These are phyloP conservation scores for Silene latifolia DNA, from an alignment of 148 eudicot species.

Conservation along the genomic window DNA sequence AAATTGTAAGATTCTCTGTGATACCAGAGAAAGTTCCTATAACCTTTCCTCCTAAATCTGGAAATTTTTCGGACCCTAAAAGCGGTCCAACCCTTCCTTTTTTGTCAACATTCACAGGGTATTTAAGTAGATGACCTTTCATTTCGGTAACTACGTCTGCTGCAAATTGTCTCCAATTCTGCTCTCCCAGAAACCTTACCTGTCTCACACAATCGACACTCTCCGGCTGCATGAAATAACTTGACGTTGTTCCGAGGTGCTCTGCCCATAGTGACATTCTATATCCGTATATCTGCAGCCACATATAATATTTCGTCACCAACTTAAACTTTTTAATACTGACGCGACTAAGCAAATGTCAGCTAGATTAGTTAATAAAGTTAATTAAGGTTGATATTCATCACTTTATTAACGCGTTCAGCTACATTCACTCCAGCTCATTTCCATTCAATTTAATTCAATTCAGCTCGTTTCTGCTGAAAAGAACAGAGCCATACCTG, in stretches of 20 bases:
- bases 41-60: conserved; percentile 72
- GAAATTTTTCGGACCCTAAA: conserved; percentile 61
- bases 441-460: too few relatives aligned
- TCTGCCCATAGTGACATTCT: conserved; percentile 95
- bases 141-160: conserved; percentile 49
- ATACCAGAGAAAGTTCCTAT: conserved; percentile 58
- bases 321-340: not conserved
- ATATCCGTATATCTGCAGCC: conserved; percentile 61
- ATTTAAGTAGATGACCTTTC: conserved; percentile 74
- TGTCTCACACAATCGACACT: conserved; percentile 65
- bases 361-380: conserved; percentile 11
- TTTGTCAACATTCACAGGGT: conserved; percentile 75
- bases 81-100: conserved; percentile 69
- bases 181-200: conserved; percentile 49
- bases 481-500: too few relatives aligned
- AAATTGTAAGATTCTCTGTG: conserved; percentile 78
- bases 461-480: too few relatives aligned
- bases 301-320: too few relatives aligned
- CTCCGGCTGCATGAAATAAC: conserved; percentile 54
- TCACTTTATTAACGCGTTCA: too few relatives aligned
- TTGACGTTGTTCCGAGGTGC: conserved; percentile 55
- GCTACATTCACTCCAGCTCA: too few relatives aligned
- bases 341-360: not conserved
- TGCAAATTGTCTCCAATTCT: conserved; percentile 71
- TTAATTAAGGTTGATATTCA: too few relatives aligned